These are phyloP conservation scores for Erythrophleum ivorense DNA, from an alignment of 331 rosid species.

Conservation along the genomic window DNA sequence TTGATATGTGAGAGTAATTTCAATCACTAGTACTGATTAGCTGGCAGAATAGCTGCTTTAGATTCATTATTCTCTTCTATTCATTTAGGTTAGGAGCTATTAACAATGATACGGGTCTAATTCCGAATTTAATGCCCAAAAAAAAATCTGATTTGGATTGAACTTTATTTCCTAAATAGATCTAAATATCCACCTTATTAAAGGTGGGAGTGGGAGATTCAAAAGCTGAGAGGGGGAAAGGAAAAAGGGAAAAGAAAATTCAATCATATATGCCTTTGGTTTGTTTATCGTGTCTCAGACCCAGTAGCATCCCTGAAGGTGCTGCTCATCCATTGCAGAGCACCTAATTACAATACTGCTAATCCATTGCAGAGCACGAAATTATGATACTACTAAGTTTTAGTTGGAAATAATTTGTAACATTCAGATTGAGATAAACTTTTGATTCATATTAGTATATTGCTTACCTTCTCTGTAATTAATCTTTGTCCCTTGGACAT, in stretches of 20 bases:
- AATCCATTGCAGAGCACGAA: background rate
- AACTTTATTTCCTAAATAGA: background rate
- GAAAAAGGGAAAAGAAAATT: too few relatives aligned
- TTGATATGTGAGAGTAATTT: background rate
- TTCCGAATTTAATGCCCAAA: background rate
- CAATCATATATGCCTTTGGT: background rate
- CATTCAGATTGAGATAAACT: background rate
- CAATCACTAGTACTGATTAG: background rate
- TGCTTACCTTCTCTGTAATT: too few relatives aligned
- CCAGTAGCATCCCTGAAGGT: background rate
- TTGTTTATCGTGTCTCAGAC: background rate
- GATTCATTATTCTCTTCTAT: background rate
- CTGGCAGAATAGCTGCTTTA: background rate
- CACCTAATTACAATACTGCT: too few relatives aligned
- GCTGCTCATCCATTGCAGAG: background rate
- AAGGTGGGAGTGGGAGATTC: too few relatives aligned
- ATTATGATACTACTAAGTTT: background rate
- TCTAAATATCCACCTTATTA: too few relatives aligned
- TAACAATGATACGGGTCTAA: background rate
- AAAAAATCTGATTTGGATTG: too few relatives aligned
- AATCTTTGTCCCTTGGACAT: too few relatives aligned
- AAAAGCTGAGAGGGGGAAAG: too few relatives aligned
- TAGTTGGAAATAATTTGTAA: background rate
- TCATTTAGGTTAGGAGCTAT: background rate
- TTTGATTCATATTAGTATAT: too few relatives aligned